Evolutionary conservation across 2,329 filamentous ascomycete species (phyloP).

Genomic region (Scedosporium minutisporum): DNA sequence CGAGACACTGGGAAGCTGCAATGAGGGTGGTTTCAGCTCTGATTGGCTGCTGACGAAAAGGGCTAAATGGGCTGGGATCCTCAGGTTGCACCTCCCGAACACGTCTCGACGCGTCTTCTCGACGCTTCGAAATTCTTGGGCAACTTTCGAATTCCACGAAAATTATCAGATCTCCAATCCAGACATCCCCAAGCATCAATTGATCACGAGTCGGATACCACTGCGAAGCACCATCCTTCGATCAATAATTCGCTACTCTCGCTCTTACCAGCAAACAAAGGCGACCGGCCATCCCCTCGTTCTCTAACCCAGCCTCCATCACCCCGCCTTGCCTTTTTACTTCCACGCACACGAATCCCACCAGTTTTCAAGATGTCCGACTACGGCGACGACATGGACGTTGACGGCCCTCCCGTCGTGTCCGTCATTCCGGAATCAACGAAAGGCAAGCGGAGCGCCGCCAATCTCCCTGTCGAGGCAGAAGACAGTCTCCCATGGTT

Average conservation of each 20-base stretch:
- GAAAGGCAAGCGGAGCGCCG: slow-evolving; percentile 86
- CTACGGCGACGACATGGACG: slow-evolving; percentile 48
- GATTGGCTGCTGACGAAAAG: neutral
- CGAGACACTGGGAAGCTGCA: neutral
- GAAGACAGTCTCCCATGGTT: slow-evolving; percentile 92
- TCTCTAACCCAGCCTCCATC: neutral
- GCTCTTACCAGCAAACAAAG: too few species aligned
- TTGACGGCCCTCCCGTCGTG: slow-evolving; percentile 37
- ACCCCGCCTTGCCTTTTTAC: neutral
- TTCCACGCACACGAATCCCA: neutral
- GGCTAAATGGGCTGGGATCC: neutral
- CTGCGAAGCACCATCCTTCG: too few species aligned
- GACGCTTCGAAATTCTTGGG: neutral
- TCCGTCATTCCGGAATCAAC: slow-evolving; percentile 38
- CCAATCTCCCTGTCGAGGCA: slow-evolving; percentile 86
- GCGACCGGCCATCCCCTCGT: too few species aligned
- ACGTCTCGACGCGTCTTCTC: neutral
- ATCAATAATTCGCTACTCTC: too few species aligned
- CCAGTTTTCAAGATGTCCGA: slow-evolving; percentile 40
- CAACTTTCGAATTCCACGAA: too few species aligned
- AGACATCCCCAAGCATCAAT: neutral
- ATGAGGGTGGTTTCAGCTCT: neutral
- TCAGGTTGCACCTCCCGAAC: neutral
- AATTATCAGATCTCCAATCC: too few species aligned
- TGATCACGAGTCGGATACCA: too few species aligned